Evolutionary conservation across 1,284 basidiomycete genomes (phyloP), one percentile per base, ranked within the genome.

Genomic region (Cryptococcus deneoformans): DNA sequence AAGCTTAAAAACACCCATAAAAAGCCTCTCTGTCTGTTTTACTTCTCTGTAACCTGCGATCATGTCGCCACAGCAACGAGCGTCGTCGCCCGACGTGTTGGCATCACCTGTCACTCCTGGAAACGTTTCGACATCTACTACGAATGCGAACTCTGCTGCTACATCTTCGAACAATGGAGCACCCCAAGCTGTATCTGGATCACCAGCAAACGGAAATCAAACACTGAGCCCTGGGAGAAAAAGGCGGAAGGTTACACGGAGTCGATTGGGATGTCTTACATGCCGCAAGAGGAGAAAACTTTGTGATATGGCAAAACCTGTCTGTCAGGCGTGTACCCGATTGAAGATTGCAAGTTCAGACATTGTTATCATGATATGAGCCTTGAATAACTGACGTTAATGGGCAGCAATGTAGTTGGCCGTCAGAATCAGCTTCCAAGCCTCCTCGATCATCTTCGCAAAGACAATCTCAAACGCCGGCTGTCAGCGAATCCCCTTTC

Each of bases 201-300:
- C 29, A 29, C 5, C 29, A 5, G 5, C 29, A 29, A 29, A 5
- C 29, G 43, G 43, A n/a, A n/a, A n/a, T 3, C n/a, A 44, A 0
- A 12, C n/a, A 8, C n/a, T 2, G 43, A 24, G 24, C 4, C 49
- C 59, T 1, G 60, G 60, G 3, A 53, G 63, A 44, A 68, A 68
- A 50, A 37, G 66, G 20, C 52, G 68, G 7, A 69, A 71, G 44
- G 64, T 66, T 24, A 64, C 62, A 6, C 47, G 66, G 24, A 59
- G 59, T 16, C 57, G 58, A 50, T 40, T 46, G 6, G 66, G 65
- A 9, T 68, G 67, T 53, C 49, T 67, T 52, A 67, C 67, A 20
- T 69, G 67, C 45, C 47, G 65, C 35, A 63, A 61, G 46, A 54
- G 69, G 36, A 50, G 66, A 24, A 71, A 71, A 51, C 44, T 63